Conservation (phyloP, 495 filamentous ascomycete species). For the Tuber indicum region DNA sequence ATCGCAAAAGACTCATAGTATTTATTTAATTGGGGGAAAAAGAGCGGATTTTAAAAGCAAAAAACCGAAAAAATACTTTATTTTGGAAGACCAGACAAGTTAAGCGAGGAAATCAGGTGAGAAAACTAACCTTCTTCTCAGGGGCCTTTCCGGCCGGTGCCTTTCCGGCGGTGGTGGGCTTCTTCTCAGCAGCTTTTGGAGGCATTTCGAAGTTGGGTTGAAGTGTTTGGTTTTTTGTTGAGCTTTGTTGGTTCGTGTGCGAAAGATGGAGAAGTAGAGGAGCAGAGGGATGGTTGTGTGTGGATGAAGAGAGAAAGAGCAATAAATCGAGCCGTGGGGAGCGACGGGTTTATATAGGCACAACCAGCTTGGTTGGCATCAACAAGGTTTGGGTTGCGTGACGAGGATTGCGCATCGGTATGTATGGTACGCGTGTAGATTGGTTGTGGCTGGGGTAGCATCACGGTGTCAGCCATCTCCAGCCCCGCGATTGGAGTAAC, state of each 20-base stretch:
- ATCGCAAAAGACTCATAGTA: conserved; percentile 1
- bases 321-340: conserved; percentile 46
- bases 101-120: conserved; percentile 4
- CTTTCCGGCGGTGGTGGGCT: conserved; percentile 95
- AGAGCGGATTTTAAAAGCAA: conserved; percentile 10
- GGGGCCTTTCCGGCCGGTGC: conserved; percentile 84
- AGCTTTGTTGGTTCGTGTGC: conserved; percentile 26
- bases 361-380: conserved; percentile 39
- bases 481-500: neutral
- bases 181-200: conserved; percentile 92
- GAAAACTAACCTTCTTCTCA: conserved; percentile 71
- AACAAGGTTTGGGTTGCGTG: conserved; percentile 24
- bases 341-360: conserved; percentile 45
- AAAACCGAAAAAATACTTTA: conserved; percentile 9
- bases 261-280: conserved; percentile 40
- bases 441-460: conserved; percentile 27
- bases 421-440: conserved; percentile 30
- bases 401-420: conserved; percentile 6
- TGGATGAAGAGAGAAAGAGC: conserved; percentile 46
- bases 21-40: conserved; percentile 11
- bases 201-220: conserved; percentile 56
- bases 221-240: conserved; percentile 19
- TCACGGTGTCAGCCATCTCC: neutral
- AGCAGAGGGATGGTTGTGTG: conserved; percentile 39
- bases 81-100: conserved; percentile 5